These are phyloP conservation scores for Magnusiomyces ingens DNA, from an alignment of 1,139 yeast genomes.

Conservation along the genomic window DNA sequence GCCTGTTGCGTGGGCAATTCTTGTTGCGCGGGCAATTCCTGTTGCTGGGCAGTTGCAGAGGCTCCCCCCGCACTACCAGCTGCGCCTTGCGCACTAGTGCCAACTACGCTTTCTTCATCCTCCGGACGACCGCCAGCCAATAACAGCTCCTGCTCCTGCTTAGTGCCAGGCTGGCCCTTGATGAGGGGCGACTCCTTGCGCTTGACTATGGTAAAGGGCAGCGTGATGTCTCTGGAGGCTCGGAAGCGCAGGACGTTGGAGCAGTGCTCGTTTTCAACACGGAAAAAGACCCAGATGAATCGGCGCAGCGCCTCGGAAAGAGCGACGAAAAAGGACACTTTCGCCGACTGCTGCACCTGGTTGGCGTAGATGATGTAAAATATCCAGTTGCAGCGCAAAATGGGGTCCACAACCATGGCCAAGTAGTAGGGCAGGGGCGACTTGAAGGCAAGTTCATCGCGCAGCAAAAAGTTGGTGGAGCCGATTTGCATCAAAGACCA, in stretches of 20 bases:
- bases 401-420: conserved; percentile 66
- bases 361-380: conserved; percentile 63
- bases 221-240: conserved; percentile 78
- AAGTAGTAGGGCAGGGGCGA: conserved; percentile 58
- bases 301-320: conserved; percentile 75
- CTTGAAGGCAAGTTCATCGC: conserved; percentile 65
- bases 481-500: conserved; percentile 86
- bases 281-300: conserved; percentile 79
- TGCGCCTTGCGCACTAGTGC: conserved; percentile 1
- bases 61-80: neutral
- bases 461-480: conserved; percentile 51
- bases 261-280: conserved; percentile 94
- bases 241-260: conserved; percentile 78
- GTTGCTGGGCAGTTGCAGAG: neutral
- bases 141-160: conserved; percentile 1
- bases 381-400: conserved; percentile 84
- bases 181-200: conserved; percentile 2
- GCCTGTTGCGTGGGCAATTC: neutral
- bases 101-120: conserved; percentile 5
- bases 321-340: conserved; percentile 80
- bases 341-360: conserved; percentile 83
- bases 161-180: neutral
- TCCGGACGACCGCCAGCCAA: neutral
- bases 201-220: conserved; percentile 59
- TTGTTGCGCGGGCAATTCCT: neutral